Evolutionary conservation across 306 rosid species (phyloP).

Genomic region (Senna siamea): DNA sequence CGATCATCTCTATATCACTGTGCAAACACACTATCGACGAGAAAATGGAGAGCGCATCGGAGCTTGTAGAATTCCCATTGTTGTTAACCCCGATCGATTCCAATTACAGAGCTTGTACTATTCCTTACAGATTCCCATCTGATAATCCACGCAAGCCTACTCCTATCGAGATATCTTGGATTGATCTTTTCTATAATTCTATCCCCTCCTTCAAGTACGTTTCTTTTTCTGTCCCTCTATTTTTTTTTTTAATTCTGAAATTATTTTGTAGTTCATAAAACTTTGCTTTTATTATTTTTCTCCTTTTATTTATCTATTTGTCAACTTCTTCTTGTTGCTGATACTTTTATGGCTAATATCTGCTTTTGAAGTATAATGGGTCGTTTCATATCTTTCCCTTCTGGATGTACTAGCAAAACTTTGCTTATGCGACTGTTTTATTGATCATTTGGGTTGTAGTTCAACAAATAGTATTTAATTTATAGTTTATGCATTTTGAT

Average conservation of each 20-base stretch:
- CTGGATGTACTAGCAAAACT: too few species aligned
- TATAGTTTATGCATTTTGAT: background rate
- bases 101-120: slow-evolving; percentile 73
- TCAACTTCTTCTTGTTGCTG: background rate
- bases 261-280: slow-evolving; percentile 16
- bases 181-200: slow-evolving; percentile 69
- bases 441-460: background rate
- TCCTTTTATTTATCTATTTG: background rate
- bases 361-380: background rate
- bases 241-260: background rate
- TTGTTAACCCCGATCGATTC: slow-evolving; percentile 65
- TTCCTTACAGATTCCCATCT: slow-evolving; percentile 84
- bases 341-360: background rate
- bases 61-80: slow-evolving; percentile 71
- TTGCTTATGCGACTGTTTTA: background rate
- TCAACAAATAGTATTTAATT: background rate
- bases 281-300: background rate
- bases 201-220: slow-evolving; percentile 81
- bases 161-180: slow-evolving; percentile 79
- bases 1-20: background rate
- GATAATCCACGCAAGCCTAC: slow-evolving; percentile 76
- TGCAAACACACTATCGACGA: background rate
- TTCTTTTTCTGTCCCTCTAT: too few species aligned
- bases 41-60: slow-evolving; percentile 61
- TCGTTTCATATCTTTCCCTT: background rate